Evolutionary conservation across 805 yeast species (phyloP), one percentile per base, ranked within the genome.

Genomic region (Wickerhamiella dianesei): DNA sequence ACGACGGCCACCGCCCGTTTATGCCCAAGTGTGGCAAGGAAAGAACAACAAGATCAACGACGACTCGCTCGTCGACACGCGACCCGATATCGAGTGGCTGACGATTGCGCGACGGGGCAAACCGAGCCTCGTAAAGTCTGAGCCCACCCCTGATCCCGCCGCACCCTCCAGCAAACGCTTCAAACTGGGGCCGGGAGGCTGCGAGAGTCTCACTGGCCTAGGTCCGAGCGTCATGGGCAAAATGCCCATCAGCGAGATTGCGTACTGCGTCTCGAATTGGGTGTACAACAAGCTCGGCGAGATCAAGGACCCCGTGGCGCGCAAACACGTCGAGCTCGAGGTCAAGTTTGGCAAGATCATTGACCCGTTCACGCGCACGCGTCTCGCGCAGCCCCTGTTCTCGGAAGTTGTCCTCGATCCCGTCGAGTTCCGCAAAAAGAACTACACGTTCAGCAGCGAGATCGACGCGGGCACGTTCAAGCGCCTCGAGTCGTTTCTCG

Each of bases 241-340:
- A 0, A 78, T 78, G 40, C 92, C 92, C 1, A 75, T 83, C 43
- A 86, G 85, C 57, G 89, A 85, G 56, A 69, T 84, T 49, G 82
- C 88, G 4, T 76, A 88, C 58, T 76, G 83, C 32, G 77, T 88
- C 4, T 82, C 92, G 19, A 85, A 81, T 55, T 88, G 96, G 96
- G 72, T 88, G 6, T 87, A 82, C 69, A 87, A 94, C 17, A 80
- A 83, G 52, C 70, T 86, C 42, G 71, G 72, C 41, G 51, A 53
- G 35, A 46, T 64, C 43, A 54, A 45, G 2, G 53, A 48, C 3
- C 54, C 53, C 4, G 52, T 53, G n/a, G 25, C 43, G 37, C 53
- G 60, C 4, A 36, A 49, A 14, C 49, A 53, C 36, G 48, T 61
- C 3, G 83, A 83, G 32, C 72, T 84, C 37, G 69, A 64, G 53